A percentile compares a stretch with the other conserved stretches of the same genome.
Evolutionary conservation across 1,284 basidiomycete species (phyloP).

Genomic region (Rhodotorula glutinis): DNA sequence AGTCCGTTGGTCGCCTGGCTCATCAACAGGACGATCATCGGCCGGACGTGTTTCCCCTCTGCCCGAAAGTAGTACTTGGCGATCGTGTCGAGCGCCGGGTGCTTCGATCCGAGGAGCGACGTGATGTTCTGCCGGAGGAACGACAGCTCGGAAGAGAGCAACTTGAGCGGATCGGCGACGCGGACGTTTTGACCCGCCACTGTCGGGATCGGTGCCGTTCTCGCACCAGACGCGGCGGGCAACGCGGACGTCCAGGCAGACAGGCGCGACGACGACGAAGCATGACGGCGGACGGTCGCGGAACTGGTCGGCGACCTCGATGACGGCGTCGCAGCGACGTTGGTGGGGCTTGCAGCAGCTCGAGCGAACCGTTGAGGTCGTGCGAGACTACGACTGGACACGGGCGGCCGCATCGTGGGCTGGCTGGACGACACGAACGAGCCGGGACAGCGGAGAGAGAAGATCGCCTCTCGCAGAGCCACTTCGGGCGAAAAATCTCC

Average conservation of each 20-base stretch:
- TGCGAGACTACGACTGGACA: background rate
- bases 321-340: background rate
- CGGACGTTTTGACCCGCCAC: constrained; percentile 4
- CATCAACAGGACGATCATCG: constrained; percentile 85
- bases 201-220: constrained; percentile 11
- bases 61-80: constrained; percentile 87
- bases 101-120: constrained; percentile 77
- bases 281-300: constrained; percentile 4
- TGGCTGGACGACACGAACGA: background rate
- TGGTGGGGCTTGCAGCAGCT: background rate
- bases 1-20: constrained; percentile 84
- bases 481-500: background rate
- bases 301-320: background rate
- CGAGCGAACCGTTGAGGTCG: background rate
- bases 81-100: constrained; percentile 80
- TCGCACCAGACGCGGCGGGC: background rate
- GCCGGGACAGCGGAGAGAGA: background rate
- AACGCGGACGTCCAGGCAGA: constrained; percentile 15
- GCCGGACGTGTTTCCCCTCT: constrained; percentile 76
- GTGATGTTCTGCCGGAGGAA: constrained; percentile 72
- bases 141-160: constrained; percentile 63
- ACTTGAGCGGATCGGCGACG: constrained; percentile 28
- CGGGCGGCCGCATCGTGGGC: background rate
- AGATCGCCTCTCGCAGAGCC: background rate
- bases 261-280: constrained; percentile 17